Evolutionary conservation across 1,139 yeast species (phyloP), one percentile per base, ranked within the genome.

Genomic region (Sugiyamaella grinbergsii): DNA sequence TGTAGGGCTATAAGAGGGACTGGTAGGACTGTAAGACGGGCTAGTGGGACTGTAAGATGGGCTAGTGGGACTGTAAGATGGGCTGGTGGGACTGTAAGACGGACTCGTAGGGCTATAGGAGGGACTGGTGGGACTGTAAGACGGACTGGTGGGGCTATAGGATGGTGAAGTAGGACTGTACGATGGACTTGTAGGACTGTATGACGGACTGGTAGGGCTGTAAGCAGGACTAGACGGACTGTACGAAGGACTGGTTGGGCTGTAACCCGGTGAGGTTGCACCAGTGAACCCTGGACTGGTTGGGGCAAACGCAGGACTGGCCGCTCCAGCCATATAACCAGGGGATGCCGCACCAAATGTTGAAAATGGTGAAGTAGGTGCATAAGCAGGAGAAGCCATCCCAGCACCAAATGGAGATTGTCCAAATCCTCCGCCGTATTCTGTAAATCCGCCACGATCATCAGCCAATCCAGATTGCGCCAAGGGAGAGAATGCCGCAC

Each of bases 401-500:
- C 67, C 66, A 70, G 85, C 84, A 55, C 80, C 83, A 57, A 74
- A 77, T 34, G 51, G 51, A 55, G 78, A 73, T 56, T 68, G 70
- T 10, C 62, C 66, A 51, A 69, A 66, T 40, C 77, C 77, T 45
- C 85, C 85, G 54, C 95, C 95, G 66, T 93, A 93, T 55, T 91
- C 95, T 5, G 98, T 89, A 64, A 91, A 85, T 2, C 97, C 96
- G 58, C 98, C 98, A 46, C 82, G 74, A 46, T 82, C 87, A 61
- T 87, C 95, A 31, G 82, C 77, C 51, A 82, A 80, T 60, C 95
- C 94, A 18, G 96, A 85, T 50, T 91, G 89, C 53, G 85, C 95
- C 66, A 91, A 77, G 51, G 98, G 98, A 42, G 98, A 93, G 76
- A 94, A 94, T 24, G 71, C 62, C 2, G 73, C 75, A 45, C 59